Evolutionary conservation across 2,329 filamentous ascomycete genomes (phyloP), one percentile per base, ranked within the genome.

Genomic region (Clarireedia homoeocarpa): DNA sequence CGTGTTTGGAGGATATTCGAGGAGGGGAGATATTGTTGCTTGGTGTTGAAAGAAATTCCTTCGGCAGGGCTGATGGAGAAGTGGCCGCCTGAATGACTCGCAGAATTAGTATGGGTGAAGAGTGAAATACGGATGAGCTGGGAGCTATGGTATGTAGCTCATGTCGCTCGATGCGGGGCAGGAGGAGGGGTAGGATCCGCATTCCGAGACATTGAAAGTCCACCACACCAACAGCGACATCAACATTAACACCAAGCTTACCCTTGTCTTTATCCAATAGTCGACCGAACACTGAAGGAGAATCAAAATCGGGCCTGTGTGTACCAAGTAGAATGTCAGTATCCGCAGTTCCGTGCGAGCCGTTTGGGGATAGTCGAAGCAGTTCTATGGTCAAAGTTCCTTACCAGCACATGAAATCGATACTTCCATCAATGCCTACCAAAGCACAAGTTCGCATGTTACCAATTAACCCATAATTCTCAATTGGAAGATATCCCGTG

Each of bases 401-500:
- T 70, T 66, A 83, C 83, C 86, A 91, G 70, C 86, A 90, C 85
- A 90, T 87, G 63, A 84, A 89, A 67, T 89, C 87, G 56, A 91
- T 71, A 61, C 85, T 86, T 24, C 86, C 86, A 65, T 86, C 83
- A 66, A 87, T 86, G 61, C 84, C 86, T 23, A 88, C 78, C n/a
- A 89, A 73, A 14, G 86, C 86, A 72, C 85, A 88, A 1, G 86
- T 91, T 64, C 84, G 80, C 86, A 91, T 89, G 66, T 90, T 89
- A 24, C 87, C 87, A 64, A 91, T 88, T 70, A 91, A 79, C 55
- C 87, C 87, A 75, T 90, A 90, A 70, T 90, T 82, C 67, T 90
- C 86, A 61, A 89, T 87, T 39, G 68, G 68, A 23, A 70, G 60
- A 51, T 69, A 70, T 17, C 67, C 67, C 5, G 61, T 66, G 5